Evolutionary conservation across 2,329 filamentous ascomycete species (phyloP), one percentile per base, ranked within the genome.

Genomic region (Westerdykella ornata): DNA sequence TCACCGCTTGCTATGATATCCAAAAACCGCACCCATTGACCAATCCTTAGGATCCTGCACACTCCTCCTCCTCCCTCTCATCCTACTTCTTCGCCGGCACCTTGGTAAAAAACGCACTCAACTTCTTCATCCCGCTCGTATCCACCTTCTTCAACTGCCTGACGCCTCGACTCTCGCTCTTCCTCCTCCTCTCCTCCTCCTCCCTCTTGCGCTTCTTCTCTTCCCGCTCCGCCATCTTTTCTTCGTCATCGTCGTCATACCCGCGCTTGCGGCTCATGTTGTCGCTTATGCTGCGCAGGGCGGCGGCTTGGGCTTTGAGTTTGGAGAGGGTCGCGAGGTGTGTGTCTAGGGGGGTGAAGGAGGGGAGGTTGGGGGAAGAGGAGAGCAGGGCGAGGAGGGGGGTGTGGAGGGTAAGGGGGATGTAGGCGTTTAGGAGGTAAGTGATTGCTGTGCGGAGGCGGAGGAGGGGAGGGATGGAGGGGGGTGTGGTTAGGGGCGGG

Each of bases 61-160:
- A n/a, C n/a, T n/a, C n/a, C n/a, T n/a, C 14, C 26, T 30, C 15
- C 31, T 30, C 20, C 19, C 20, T 22, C 3, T 15, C 19, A 35
- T 4, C 16, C 13, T 34, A 20, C 45, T 52, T 56, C 52, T 66
- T 67, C 19, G 40, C 47, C 7, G 55, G 48, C 39, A 68, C 70
- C 69, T 90, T 94, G 45, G 80, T 80, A 66, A 98, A 98, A 69
- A 98, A 98, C 47, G 82, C 78, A 61, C 86, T 95, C 77, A 98
- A 78, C 72, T 97, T 98, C 76, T 85, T 92, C 92, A 98, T 98
- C 1, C 92, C 92, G 16, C 70, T 79, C 0, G 84, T 89, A 67
- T 97, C 85, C 36, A 89, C 90, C 70, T 97, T 98, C 63, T 85
- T 85, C 57, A 98, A 64, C 36, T 89, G 77, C 60, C 81, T 82